Conservation (phyloP, 805 yeast species). For the Candida saitoana region DNA sequence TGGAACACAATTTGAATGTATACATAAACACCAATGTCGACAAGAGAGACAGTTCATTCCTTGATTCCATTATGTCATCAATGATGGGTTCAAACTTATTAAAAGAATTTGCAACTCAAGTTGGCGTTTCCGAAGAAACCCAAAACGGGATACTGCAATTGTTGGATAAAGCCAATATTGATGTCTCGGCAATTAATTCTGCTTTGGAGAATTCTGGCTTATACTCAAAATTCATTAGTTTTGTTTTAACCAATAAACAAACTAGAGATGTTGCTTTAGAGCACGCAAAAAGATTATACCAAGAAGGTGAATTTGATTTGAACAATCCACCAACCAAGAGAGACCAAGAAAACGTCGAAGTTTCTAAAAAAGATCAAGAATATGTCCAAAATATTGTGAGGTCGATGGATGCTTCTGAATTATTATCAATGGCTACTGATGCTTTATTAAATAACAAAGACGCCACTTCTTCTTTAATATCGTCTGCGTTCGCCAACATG, state of each 20-base stretch:
- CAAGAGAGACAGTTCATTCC: constrained; percentile 2
- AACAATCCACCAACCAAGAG: constrained; percentile 1
- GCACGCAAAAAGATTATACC: constrained; percentile 15
- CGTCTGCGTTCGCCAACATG: constrained; percentile 18
- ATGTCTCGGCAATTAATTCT: constrained; percentile 12
- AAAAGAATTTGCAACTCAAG: constrained; percentile 6
- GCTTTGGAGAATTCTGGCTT: constrained; percentile 10
- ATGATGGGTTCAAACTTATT: constrained; percentile 2
- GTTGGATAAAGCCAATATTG: constrained; percentile 6
- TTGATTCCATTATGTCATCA: constrained; percentile 3
- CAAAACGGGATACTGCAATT: background rate
- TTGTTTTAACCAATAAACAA: constrained; percentile 15
- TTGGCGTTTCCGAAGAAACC: constrained; percentile 2
- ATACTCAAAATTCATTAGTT: constrained; percentile 14
- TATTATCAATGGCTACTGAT: constrained; percentile 19
- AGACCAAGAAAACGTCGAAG: constrained; percentile 4
- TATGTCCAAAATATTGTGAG: constrained; percentile 16
- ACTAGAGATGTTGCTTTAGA: constrained; percentile 11
- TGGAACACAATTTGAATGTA: background rate
- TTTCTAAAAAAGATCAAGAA: constrained; percentile 13
- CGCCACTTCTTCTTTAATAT: constrained; percentile 17
- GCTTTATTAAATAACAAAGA: constrained; percentile 21
- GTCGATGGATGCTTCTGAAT: constrained; percentile 20
- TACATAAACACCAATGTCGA: background rate
- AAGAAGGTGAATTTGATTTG: constrained; percentile 10